Evolutionary conservation across 192 early-diverging fungal genomes (phyloP).

Genomic region (Coemansia sp.): DNA sequence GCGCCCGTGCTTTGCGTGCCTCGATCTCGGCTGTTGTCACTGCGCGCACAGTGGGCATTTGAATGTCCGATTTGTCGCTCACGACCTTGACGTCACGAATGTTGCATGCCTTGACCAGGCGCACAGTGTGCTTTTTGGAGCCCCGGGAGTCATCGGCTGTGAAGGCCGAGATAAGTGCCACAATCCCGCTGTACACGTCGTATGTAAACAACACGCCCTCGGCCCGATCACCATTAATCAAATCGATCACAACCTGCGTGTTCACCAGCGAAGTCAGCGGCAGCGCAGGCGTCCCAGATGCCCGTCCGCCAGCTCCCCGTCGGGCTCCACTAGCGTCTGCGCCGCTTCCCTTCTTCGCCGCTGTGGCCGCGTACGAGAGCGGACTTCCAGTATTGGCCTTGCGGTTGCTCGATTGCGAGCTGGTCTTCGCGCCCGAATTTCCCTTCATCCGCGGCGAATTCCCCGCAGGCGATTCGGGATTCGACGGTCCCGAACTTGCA

Average conservation of each 20-base stretch:
- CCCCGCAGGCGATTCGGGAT: constrained; percentile 4
- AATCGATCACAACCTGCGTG: constrained; percentile 22
- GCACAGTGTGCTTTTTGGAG: neutral
- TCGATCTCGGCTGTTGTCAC: constrained; percentile 19
- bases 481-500: constrained; percentile 9
- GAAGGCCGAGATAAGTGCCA: constrained; percentile 26
- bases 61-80: neutral
- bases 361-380: constrained; percentile 46
- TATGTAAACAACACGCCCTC: constrained; percentile 44
- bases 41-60: constrained; percentile 11
- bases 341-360: constrained; percentile 24
- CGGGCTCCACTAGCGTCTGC: neutral
- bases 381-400: neutral
- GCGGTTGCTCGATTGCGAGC: neutral
- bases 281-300: constrained; percentile 8
- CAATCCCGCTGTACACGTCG: constrained; percentile 50
- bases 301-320: constrained; percentile 7
- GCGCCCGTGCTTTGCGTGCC: constrained; percentile 34
- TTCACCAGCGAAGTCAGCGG: constrained; percentile 33
- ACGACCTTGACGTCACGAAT: constrained; percentile 2
- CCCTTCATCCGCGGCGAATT: constrained; percentile 45
- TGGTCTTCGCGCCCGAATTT: constrained; percentile 9
- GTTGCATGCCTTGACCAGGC: neutral
- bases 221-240: constrained; percentile 18
- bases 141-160: neutral